Conservation (phyloP, 345 rosid genomes). For the Barbarea vulgaris region DNA sequence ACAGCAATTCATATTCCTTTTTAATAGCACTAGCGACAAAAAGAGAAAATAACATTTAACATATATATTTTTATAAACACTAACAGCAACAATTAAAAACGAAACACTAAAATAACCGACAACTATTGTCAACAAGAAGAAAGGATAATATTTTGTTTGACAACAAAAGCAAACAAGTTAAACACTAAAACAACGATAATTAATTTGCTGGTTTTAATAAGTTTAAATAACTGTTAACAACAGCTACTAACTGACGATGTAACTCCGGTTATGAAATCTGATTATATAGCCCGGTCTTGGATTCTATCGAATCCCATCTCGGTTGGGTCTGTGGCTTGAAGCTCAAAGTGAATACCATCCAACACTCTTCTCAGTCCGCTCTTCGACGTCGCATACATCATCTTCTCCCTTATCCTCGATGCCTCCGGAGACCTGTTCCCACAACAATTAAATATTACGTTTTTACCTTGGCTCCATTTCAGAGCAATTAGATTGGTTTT, state of each 20-base stretch:
- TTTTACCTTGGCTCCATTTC: not conserved
- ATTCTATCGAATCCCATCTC: slow-evolving; percentile 97
- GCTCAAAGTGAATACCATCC: slow-evolving; percentile 86
- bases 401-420: slow-evolving; percentile 86
- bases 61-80: no score
- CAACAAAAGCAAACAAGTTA: slow-evolving; percentile 2
- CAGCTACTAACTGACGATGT: slow-evolving; percentile 23
- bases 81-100: not conserved
- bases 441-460: not conserved
- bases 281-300: slow-evolving; percentile 63
- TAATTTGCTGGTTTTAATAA: not conserved
- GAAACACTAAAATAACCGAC: slow-evolving; percentile 7
- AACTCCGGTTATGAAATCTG: slow-evolving; percentile 15
- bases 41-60: slow-evolving; percentile 8
- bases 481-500: not conserved
- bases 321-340: slow-evolving; percentile 93
- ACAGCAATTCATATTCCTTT: slow-evolving; percentile 2
- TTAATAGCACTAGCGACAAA: slow-evolving; percentile 14
- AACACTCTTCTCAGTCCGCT: slow-evolving; percentile 78
- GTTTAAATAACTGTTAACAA: slow-evolving; percentile 13
- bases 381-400: slow-evolving; percentile 89
- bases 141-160: not conserved
- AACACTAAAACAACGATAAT: slow-evolving; percentile 29
- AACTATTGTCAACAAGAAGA: slow-evolving; percentile 10
- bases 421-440: slow-evolving; percentile 71